A percentile compares a stretch with the other conserved stretches of the same genome.
Conservation (phyloP, 2,329 filamentous ascomycete genomes). For the Parascedosporium putredinis region DNA sequence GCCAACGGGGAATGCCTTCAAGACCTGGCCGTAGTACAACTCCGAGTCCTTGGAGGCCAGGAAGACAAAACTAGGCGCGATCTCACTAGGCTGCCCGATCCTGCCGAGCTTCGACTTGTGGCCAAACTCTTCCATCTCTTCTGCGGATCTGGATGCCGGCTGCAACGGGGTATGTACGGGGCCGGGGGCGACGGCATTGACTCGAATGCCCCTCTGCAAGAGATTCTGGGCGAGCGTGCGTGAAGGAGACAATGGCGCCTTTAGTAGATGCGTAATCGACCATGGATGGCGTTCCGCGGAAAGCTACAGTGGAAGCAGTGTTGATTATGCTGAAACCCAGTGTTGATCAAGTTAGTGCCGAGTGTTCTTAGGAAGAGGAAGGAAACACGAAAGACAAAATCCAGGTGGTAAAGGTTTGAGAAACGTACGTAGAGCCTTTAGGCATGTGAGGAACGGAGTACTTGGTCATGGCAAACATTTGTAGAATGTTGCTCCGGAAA, state of each 20-base stretch:
- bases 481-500: slow-evolving; percentile 45
- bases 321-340: slow-evolving; percentile 51
- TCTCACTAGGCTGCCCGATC: slow-evolving; percentile 32
- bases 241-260: slow-evolving; percentile 47
- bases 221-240: slow-evolving; percentile 42
- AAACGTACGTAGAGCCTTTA: slow-evolving; percentile 31
- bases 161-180: slow-evolving; percentile 34
- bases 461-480: slow-evolving; percentile 51
- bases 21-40: slow-evolving; percentile 27
- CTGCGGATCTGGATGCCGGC: slow-evolving; percentile 29
- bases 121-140: slow-evolving; percentile 35
- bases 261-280: slow-evolving; percentile 49
- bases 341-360: too few species aligned
- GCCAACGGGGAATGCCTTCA: slow-evolving; percentile 29
- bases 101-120: slow-evolving; percentile 25
- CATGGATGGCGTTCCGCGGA: slow-evolving; percentile 38
- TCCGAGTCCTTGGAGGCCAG: slow-evolving; percentile 28
- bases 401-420: background rate
- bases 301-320: slow-evolving; percentile 41
- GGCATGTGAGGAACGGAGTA: slow-evolving; percentile 45
- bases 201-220: slow-evolving; percentile 44
- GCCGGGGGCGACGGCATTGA: slow-evolving; percentile 35
- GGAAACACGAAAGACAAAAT: too few species aligned
- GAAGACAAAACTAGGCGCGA: slow-evolving; percentile 30
- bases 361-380: too few species aligned